phyloP scores from a whole-genome alignment of 495 filamentous ascomycete genomes.

The Clohesyomyces aquaticus region DNA sequence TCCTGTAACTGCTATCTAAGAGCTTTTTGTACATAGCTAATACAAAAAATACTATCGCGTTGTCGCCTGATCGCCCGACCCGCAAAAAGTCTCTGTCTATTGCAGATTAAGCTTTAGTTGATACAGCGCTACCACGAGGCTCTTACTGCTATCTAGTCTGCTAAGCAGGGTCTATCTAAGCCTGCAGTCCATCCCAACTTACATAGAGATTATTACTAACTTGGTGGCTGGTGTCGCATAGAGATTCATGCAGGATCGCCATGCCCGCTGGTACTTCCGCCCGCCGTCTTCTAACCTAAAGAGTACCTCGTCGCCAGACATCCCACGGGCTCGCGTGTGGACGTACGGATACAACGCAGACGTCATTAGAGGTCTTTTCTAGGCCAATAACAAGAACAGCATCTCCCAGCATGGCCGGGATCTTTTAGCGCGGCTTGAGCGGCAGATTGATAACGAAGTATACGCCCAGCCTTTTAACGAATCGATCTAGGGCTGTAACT shows the following conservation, averaged over 20 bases:
- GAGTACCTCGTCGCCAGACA: constrained; percentile 14
- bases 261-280: background rate
- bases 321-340: constrained; percentile 16
- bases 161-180: background rate
- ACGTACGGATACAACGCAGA: constrained; percentile 30
- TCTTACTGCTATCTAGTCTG: background rate
- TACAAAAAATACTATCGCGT: background rate
- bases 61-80: background rate
- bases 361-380: constrained; percentile 32
- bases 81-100: background rate
- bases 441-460: constrained; percentile 43
- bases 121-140: background rate
- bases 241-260: background rate
- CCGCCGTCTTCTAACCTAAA: constrained; percentile 17
- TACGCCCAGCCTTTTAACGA: constrained; percentile 10
- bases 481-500: background rate
- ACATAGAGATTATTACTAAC: background rate
- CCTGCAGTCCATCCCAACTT: background rate
- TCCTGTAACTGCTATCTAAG: background rate
- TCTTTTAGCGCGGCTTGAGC: constrained; percentile 39
- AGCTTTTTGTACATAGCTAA: background rate
- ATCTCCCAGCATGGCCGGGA: constrained; percentile 45
- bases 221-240: background rate
- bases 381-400: constrained; percentile 48
- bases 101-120: background rate